Conservation (phyloP, 2,329 filamentous ascomycete species). For the Sordariomycetes sp. region DNA sequence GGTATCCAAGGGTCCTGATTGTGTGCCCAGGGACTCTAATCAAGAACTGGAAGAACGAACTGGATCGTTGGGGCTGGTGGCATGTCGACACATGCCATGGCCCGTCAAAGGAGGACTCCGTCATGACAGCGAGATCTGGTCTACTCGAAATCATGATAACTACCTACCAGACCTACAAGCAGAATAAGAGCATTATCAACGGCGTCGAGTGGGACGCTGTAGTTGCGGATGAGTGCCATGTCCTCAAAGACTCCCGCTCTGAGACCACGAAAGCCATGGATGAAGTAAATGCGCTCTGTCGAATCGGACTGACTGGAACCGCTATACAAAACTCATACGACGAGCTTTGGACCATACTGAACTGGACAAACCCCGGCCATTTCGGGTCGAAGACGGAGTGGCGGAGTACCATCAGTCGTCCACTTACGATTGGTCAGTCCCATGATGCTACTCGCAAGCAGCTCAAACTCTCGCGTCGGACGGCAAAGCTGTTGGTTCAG, state of each 20-base stretch:
- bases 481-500: conserved; percentile 71
- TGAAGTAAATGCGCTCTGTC: conserved; percentile 78
- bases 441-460: conserved; percentile 81
- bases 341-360: conserved; percentile 88
- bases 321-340: conserved; percentile 98
- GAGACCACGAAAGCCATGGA: conserved; percentile 79
- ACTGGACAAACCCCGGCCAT: conserved; percentile 85
- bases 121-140: conserved; percentile 62
- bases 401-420: conserved; percentile 64
- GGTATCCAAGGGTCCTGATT: conserved; percentile 60
- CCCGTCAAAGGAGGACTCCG: conserved; percentile 47
- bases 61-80: conserved; percentile 94
- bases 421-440: conserved; percentile 76
- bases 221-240: conserved; percentile 87
- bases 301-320: conserved; percentile 87
- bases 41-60: conserved; percentile 79
- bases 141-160: conserved; percentile 85
- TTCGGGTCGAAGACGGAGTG: conserved; percentile 56
- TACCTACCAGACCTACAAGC: conserved; percentile 83
- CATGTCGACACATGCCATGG: conserved; percentile 75
- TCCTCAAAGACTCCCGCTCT: conserved; percentile 66
- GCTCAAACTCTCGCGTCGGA: conserved; percentile 66
- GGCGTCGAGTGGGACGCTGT: conserved; percentile 86
- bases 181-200: conserved; percentile 62
- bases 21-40: conserved; percentile 83